Base-by-base conservation (phyloP, 176 grass and related monocot species). In the Raddia guianensis region DNA sequence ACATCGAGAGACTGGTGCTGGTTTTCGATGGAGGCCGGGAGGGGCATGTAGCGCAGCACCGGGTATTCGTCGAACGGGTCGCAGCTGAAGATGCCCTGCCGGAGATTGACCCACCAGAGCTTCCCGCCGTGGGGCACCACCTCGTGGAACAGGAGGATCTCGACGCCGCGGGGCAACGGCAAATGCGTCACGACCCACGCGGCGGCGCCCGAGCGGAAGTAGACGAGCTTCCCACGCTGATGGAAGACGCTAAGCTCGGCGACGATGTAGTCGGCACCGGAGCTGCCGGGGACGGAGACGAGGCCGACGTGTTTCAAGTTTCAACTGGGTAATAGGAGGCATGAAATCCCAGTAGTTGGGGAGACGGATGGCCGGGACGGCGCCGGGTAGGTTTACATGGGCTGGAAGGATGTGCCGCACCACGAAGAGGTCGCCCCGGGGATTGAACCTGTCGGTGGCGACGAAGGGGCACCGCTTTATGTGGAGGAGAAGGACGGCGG, bases 41-140 rank as follows among this genome's bases (percentile, higher is more conserved):
- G 9, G 9, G 16, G 6, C 42, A n/a, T 14, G 78, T 70, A 27
- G 21, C 9, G 42, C 20, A 81, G 66, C 53, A 2, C 20, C 9
- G 66, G 78, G 13, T 70, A 19, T 14, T 60, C 54, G 13, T 45
- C 43, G 66, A 81, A 81, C 0, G 66, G 78, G 53, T 81, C 66
- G 66, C 66, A 81, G 20, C 9, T 55, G 14, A 70, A 66, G 14
- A 81, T 66, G 0, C 66, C 78, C 78, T 43, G 60, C 78, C n/a
- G 14, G 66, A 81, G 78, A 52, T 70, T 81, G 53, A 81, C 78
- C 78, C 78, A 81, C 78, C 78, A 81, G 53, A 81, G 78, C 42
- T 59, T 80, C 2, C 78, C 65, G 9, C 59, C 65, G 40, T 58
- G 65, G 5, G 52, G 20, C 65, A 80, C 0, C 40, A 81, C 78